Conservation (phyloP, 2,329 filamentous ascomycete species). For the Fusarium nelsonii region DNA sequence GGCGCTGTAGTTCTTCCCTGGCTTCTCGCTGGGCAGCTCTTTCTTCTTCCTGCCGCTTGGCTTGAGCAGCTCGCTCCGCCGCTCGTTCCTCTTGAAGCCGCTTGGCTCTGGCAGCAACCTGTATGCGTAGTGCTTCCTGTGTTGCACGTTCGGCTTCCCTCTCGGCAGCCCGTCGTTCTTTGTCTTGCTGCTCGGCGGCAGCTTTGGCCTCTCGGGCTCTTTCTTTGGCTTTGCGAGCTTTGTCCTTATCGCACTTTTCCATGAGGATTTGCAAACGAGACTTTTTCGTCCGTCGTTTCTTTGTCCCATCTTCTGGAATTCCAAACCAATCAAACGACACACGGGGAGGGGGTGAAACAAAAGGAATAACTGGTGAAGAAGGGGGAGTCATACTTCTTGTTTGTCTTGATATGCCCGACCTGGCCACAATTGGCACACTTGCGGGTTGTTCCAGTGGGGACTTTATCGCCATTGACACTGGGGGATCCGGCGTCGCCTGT, state of each 20-base stretch:
- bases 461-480: slow-evolving; percentile 62
- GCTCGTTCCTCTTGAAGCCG: slow-evolving; percentile 29
- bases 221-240: slow-evolving; percentile 33
- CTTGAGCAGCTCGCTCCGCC: slow-evolving; percentile 32
- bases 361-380: slow-evolving; percentile 18
- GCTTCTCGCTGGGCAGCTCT: slow-evolving; percentile 30
- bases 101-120: slow-evolving; percentile 32
- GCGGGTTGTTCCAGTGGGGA: slow-evolving; percentile 76
- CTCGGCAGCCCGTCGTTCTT: slow-evolving; percentile 27
- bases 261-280: slow-evolving; percentile 39
- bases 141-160: slow-evolving; percentile 35
- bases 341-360: slow-evolving; percentile 47
- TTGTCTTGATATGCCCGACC: slow-evolving; percentile 98
- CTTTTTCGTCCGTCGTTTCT: slow-evolving; percentile 36
- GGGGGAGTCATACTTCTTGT: slow-evolving; percentile 83
- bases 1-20: slow-evolving; percentile 38
- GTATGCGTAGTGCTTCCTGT: slow-evolving; percentile 34
- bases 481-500: slow-evolving; percentile 64
- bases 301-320: slow-evolving; percentile 34
- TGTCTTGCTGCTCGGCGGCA: slow-evolving; percentile 17
- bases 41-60: slow-evolving; percentile 29
- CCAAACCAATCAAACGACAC: slow-evolving; percentile 53
- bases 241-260: slow-evolving; percentile 43
- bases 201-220: slow-evolving; percentile 30
- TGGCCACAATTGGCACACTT: slow-evolving; percentile 99